Conservation (phyloP, 2,329 filamentous ascomycete species). For the Macrophomina phaseolina region DNA sequence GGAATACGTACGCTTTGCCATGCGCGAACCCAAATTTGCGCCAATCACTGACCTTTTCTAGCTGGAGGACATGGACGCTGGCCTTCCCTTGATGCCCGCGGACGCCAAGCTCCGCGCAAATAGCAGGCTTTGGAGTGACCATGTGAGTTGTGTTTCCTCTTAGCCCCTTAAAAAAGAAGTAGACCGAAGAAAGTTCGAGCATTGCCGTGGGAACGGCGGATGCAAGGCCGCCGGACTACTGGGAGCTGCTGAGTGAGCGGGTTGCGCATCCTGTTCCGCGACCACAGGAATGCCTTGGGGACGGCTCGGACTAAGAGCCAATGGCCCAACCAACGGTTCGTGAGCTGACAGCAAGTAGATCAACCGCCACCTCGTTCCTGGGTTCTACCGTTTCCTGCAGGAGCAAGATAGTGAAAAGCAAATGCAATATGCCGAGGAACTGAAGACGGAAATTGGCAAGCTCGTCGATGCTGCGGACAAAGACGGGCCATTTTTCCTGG, state of each 20-base stretch:
- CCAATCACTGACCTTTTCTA: slow-evolving; percentile 38
- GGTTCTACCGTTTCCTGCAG: slow-evolving; percentile 76
- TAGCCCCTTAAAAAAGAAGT: too few species aligned
- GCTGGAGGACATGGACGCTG: slow-evolving; percentile 74
- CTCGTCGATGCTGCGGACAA: slow-evolving; percentile 63
- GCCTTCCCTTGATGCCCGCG: slow-evolving; percentile 67
- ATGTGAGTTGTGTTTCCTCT: slow-evolving; percentile 55
- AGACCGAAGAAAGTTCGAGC: too few species aligned
- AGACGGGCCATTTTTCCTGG: slow-evolving; percentile 73
- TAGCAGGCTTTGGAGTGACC: slow-evolving; percentile 79
- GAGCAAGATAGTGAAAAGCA: slow-evolving; percentile 67
- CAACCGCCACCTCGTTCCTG: slow-evolving; percentile 75
- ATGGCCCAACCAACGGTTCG: too few species aligned
- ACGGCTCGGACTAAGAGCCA: too few species aligned
- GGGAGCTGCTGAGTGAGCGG: too few species aligned
- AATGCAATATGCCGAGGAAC: slow-evolving; percentile 61
- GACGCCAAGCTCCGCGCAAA: slow-evolving; percentile 73
- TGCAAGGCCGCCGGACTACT: too few species aligned
- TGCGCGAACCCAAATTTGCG: not conserved
- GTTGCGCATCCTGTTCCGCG: too few species aligned
- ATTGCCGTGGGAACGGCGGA: too few species aligned
- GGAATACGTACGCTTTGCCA: slow-evolving; percentile 69
- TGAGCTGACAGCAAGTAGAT: slow-evolving; percentile 57
- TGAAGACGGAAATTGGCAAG: slow-evolving; percentile 70
- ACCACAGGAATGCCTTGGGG: too few species aligned